These are phyloP conservation scores for Candida nitratophila DNA, from an alignment of 805 yeast genomes.

Conservation along the genomic window DNA sequence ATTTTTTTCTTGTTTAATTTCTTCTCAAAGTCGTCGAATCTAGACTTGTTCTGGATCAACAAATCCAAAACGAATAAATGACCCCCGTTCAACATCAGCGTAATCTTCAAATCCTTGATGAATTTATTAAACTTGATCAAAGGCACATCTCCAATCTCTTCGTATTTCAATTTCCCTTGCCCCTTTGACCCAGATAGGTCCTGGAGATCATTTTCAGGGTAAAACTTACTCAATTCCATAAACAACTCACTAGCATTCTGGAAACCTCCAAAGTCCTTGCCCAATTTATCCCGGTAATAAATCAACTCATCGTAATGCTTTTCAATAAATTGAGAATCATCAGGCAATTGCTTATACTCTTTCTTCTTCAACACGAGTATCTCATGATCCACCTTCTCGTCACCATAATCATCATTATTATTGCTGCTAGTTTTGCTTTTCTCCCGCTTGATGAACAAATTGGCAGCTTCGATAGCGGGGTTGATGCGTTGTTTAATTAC, in stretches of 20 bases:
- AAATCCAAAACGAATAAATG: constrained; percentile 53
- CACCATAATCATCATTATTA: constrained; percentile 2
- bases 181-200: no score
- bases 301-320: constrained; percentile 38
- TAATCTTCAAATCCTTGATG: constrained; percentile 32
- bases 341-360: constrained; percentile 43
- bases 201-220: constrained; percentile 1
- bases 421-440: no score
- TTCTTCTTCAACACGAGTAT: no score
- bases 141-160: constrained; percentile 5
- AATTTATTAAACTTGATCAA: constrained; percentile 25
- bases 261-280: constrained; percentile 31
- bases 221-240: constrained; percentile 29
- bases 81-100: constrained; percentile 49
- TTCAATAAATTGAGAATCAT: constrained; percentile 44
- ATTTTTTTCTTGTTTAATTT: constrained; percentile 8
- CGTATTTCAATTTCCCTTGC: constrained; percentile 4
- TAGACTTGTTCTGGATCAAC: constrained; percentile 40
- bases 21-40: constrained; percentile 37
- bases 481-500: neutral
- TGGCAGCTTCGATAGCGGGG: constrained; percentile 21
- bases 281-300: constrained; percentile 25
- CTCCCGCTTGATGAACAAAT: constrained; percentile 10
- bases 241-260: constrained; percentile 31
- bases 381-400: no score